phyloP scores from a whole-genome alignment of 1,139 yeast genomes.

The Saccharomyces uvarum region DNA sequence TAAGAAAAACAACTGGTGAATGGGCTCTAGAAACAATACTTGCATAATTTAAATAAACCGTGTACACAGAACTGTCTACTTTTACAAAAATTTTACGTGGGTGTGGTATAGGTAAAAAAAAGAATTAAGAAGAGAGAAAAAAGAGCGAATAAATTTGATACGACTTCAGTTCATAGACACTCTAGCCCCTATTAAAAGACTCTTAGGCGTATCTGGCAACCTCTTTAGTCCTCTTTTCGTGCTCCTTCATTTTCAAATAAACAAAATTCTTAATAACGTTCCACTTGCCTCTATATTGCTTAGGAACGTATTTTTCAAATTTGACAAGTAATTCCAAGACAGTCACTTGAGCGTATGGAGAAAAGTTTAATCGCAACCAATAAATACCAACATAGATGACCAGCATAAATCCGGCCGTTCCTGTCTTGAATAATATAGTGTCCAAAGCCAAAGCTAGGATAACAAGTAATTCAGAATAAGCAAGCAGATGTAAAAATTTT shows the following conservation, averaged over 20 bases:
- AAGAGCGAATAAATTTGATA: not conserved
- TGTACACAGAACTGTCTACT: not conserved
- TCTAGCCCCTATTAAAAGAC: not conserved
- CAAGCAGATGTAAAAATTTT: constrained; percentile 42
- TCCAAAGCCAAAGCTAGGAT: constrained; percentile 48
- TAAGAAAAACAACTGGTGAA: no score
- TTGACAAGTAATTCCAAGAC: constrained; percentile 24
- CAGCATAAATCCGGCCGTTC: constrained; percentile 62
- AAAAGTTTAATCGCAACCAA: constrained; percentile 55
- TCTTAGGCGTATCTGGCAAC: not conserved
- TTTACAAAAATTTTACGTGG: not conserved
- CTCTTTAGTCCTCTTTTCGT: constrained; percentile 22
- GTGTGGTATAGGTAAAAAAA: not conserved
- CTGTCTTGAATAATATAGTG: constrained; percentile 53
- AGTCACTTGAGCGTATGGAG: constrained; percentile 34
- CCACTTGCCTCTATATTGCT: constrained; percentile 31
- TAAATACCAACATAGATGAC: constrained; percentile 49
- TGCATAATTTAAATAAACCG: not conserved
- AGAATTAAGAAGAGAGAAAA: not conserved
- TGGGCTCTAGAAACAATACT: not conserved
- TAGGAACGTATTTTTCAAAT: constrained; percentile 31
- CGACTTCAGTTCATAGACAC: not conserved
- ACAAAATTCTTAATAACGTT: constrained; percentile 28
- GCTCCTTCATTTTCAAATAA: constrained; percentile 20
- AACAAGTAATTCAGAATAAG: constrained; percentile 53